Evolutionary conservation across 1,284 basidiomycete species (phyloP).

Genomic region (Ustilago curta): DNA sequence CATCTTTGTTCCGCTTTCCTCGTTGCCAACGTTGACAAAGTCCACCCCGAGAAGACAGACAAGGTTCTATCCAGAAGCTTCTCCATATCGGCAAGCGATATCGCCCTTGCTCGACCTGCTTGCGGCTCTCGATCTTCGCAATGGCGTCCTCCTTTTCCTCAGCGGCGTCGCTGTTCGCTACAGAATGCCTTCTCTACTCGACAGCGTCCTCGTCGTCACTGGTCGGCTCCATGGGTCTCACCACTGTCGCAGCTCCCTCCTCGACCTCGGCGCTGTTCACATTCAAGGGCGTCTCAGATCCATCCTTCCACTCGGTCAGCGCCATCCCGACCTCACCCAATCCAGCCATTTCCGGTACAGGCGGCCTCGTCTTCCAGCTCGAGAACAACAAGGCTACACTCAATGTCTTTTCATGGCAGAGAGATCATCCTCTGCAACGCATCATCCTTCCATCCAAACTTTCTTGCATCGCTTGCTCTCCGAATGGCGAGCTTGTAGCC

Average conservation of each 20-base stretch:
- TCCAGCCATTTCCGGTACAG: constrained; percentile 77
- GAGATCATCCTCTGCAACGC: constrained; percentile 76
- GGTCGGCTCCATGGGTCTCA: constrained; percentile 51
- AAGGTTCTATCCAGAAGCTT: too few species aligned
- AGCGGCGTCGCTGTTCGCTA: constrained; percentile 47
- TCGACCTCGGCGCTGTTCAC: constrained; percentile 56
- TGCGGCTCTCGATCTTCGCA: background rate
- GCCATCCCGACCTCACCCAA: constrained; percentile 43
- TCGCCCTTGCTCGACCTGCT: background rate
- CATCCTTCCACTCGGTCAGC: constrained; percentile 46
- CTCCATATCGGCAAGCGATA: background rate
- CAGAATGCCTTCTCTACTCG: constrained; percentile 56
- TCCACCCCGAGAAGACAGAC: background rate
- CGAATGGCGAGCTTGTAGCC: constrained; percentile 80
- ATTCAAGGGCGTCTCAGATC: constrained; percentile 55
- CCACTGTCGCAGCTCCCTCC: constrained; percentile 44
- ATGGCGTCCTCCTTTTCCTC: constrained; percentile 34
- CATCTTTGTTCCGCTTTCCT: constrained; percentile 1
- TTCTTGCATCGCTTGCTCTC: constrained; percentile 81
- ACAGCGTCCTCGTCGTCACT: constrained; percentile 51
- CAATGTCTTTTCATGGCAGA: constrained; percentile 85
- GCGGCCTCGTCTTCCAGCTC: constrained; percentile 80
- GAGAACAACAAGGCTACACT: constrained; percentile 83
- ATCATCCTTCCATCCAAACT: constrained; percentile 90
- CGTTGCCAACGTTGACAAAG: background rate